Conservation (phyloP, 768 basidiomycete species). For the Megacollybia marginata region DNA sequence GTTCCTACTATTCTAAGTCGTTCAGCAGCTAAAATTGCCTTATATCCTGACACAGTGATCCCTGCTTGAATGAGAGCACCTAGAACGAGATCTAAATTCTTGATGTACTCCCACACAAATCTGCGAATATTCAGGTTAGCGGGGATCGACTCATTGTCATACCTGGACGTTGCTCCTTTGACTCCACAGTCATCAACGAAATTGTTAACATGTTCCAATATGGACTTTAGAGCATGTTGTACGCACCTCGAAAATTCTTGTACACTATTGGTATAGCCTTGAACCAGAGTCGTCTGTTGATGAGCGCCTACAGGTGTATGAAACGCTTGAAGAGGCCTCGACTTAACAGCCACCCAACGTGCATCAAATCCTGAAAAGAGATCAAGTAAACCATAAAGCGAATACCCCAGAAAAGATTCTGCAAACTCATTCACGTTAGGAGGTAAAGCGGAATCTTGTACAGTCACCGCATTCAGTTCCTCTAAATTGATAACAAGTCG, state of each 20-base stretch:
- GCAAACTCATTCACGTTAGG: slow-evolving; percentile 19
- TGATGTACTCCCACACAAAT: slow-evolving; percentile 20
- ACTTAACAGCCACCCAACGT: slow-evolving; percentile 13
- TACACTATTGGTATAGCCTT: slow-evolving; percentile 26
- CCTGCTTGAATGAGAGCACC: slow-evolving; percentile 16
- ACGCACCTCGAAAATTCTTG: slow-evolving; percentile 24
- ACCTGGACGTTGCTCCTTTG: slow-evolving; percentile 10
- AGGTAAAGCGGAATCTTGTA: slow-evolving; percentile 16
- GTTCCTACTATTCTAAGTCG: slow-evolving; percentile 21
- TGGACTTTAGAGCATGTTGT: slow-evolving; percentile 6
- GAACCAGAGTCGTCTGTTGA: slow-evolving; percentile 16
- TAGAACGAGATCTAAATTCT: slow-evolving; percentile 15
- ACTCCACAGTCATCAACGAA: slow-evolving; percentile 18
- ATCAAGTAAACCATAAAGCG: slow-evolving; percentile 18
- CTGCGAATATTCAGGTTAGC: slow-evolving; percentile 15
- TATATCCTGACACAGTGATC: slow-evolving; percentile 24
- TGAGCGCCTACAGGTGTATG: slow-evolving; percentile 15
- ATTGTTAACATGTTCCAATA: not conserved
- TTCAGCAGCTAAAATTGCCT: slow-evolving; percentile 14
- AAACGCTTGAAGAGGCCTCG: slow-evolving; percentile 25
- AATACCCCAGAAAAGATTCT: slow-evolving; percentile 14
- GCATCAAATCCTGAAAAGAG: slow-evolving; percentile 27
- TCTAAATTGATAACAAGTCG: slow-evolving; percentile 24
- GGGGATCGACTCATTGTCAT: slow-evolving; percentile 10
- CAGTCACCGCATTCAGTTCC: slow-evolving; percentile 24